Base-by-base conservation (phyloP, 2,329 filamentous ascomycete species). In the Didymella segeticola region DNA sequence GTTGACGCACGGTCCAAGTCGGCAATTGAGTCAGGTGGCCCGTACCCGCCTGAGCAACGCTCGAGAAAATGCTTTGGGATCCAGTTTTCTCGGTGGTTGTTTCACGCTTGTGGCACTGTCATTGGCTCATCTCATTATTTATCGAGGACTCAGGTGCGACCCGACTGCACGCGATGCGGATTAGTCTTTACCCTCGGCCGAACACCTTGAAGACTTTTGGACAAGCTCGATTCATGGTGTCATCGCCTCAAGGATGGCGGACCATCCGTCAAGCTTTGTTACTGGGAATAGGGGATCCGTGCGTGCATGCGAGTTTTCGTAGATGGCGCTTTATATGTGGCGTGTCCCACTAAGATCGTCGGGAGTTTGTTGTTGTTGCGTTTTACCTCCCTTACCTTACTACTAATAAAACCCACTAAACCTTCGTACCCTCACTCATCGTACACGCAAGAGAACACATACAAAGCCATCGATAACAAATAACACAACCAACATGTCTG, bases 401-500 rank as follows among this genome's bases (percentile, higher is more conserved):
- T 43, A 29, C 36, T 56, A 56, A 43, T 51, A 48, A 1, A 14
- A 17, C 26, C 15, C 25, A 31, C 19, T 20, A 30, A 17, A 26
- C 23, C 30, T 49, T 54, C 39, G 23, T 29, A 36, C 22, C n/a
- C 38, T 31, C 51, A 8, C 33, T 41, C 19, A 37, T 30, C 11
- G 38, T 25, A 46, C 34, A 26, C 29, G 25, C 37, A 19, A 31
- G 46, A 6, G 12, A 38, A 22, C 45, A 51, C 31, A 49, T 17
- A 53, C 29, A 34, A 38, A 29, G 11, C 36, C 10, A 37, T 46
- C 25, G 49, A 26, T 19, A 6, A 39, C 38, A 14, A 48, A 26
- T 19, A 45, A 15, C 23, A 47, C 15, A 43, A 17, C 14, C 11
- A 56, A 27, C 2, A 66, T 65, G 64, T 43, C 53, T 38, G 62